Base-by-base conservation (phyloP, 176 grass and related monocot species). In the Puya raimondii region DNA sequence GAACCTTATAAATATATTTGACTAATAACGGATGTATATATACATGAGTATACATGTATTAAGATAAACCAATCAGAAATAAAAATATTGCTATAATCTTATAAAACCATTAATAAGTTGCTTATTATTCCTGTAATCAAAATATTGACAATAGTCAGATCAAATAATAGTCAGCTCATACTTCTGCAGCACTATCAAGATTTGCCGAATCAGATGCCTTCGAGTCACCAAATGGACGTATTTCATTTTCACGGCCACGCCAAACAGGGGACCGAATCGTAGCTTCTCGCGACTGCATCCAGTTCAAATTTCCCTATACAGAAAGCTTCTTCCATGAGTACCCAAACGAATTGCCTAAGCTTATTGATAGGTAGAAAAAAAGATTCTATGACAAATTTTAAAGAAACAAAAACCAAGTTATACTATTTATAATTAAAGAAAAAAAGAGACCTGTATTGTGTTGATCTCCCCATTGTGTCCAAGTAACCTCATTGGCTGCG, bases 381-480 rank as follows among this genome's bases (percentile, higher is more conserved):
- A 61, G 50, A 74, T 48, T 15, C 27, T 33, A 77, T 15, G 26
- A 63, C 65, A 86, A 79, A 49, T 63, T 64, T 78, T 54, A 23
- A 61, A 23, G 22, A 71, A 76, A 47, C 10, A 14, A 74, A 71
- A 21, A 70, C 64, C 56, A 48, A 47, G 18, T 0, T 21, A 78
- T 15, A 68, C 56, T 20, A 80, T 71, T 0, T 70, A 81, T 52
- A 49, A 69, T n/a, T 23, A 50, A n/a, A 75, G 4, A 50, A 57
- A 53, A 65, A 70, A 47, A 72, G 12, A 75, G 77, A 99, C 95
- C 90, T 99, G 95, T 88, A 99, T 99, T 61, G 95, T 99, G 74
- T 99, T 99, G 66, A 99, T 99, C 73, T 99, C 95, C 84, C 95
- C 95, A 65, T 99, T 99, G 81, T 99, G 95, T 76, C 95, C 95